Percentiles rank a stretch among this genome's conserved stretches.
Evolutionary conservation across 2,329 filamentous ascomycete species (phyloP).

Genomic region (Pseudogymnoascus sp.): DNA sequence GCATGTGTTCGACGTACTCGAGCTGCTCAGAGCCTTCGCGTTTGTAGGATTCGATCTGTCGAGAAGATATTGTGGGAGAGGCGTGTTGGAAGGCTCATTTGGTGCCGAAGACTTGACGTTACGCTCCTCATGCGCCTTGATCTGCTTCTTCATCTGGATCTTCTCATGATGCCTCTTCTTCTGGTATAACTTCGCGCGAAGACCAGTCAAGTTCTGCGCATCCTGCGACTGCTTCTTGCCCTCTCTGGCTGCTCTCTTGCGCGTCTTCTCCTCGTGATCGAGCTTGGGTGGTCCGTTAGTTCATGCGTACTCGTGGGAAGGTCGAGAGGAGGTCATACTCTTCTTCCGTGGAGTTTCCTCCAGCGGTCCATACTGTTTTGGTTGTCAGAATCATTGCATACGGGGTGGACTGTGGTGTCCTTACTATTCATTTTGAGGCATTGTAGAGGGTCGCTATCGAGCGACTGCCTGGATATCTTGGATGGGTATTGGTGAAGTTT

Average conservation of each 20-base stretch:
- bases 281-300: conserved; percentile 31
- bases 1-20: conserved; percentile 37
- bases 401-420: background rate
- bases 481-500: background rate
- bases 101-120: conserved; percentile 78
- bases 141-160: conserved; percentile 89
- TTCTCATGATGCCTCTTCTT: conserved; percentile 91
- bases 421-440: conserved; percentile 10
- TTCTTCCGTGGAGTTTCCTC: conserved; percentile 10
- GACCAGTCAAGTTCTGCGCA: conserved; percentile 82
- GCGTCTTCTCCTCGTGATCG: conserved; percentile 79
- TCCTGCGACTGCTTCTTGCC: conserved; percentile 77
- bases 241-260: conserved; percentile 80
- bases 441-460: background rate
- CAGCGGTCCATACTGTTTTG: conserved; percentile 9
- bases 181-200: conserved; percentile 83
- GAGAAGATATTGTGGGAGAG: conserved; percentile 81
- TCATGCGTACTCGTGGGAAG: background rate
- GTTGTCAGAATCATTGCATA: background rate
- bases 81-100: conserved; percentile 63
- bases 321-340: background rate
- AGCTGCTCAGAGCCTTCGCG: conserved; percentile 63
- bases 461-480: background rate
- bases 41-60: conserved; percentile 56
- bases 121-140: conserved; percentile 87